Base-by-base conservation (phyloP, 805 yeast species). In the Blastobotrys peoriensis region DNA sequence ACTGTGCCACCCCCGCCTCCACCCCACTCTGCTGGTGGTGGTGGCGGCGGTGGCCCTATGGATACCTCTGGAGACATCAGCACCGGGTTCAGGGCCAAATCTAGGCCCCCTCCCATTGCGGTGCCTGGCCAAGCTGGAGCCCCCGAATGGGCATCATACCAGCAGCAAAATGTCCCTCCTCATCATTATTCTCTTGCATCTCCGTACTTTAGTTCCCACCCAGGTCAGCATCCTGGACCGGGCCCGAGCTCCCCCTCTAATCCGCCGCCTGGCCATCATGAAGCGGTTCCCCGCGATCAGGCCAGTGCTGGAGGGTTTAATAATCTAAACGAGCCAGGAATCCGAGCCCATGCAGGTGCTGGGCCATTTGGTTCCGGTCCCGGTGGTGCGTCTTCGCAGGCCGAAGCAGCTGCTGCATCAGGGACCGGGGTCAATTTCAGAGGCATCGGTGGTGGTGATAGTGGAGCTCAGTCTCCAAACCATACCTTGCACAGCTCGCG, bases 1-100 rank as follows among this genome's bases (percentile, higher is more conserved):
- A 25, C 30, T 25, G 30, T 8, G 30, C 8, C 30, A 20, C 50
- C 50, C 9, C 45, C 45, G 33, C 52, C 54, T 8, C 45, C 48
- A 8, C 38, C 30, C 8, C 30, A 25, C 8, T 25, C 38, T 28
- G 40, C 45, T 19, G 35, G 40, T 35, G 41, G 35, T 15, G 27
- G 25, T 15, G 27, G 25, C 19, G 34, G 38, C 19, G 43, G 18
- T 21, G 35, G 23, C 13, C 15, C 18, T n/a, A 27, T 40, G 18
- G 33, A 21, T 25, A 25, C 30, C 13, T 25, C 30, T 25, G 30
- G 30, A 8, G 30, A 25, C 13, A 25, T 13, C 13, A 25, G 13
- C 13, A 25, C 30, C 13, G 30, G 30, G 13, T 25, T 25, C 30
- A 8, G 30, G 13, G 30, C 30, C 8, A 25, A 25, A 13, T 8